A percentile compares a stretch with the other conserved stretches of the same genome.
These are phyloP conservation scores for Pluteus cervinus DNA, from an alignment of 768 basidiomycete genomes.

Conservation along the genomic window DNA sequence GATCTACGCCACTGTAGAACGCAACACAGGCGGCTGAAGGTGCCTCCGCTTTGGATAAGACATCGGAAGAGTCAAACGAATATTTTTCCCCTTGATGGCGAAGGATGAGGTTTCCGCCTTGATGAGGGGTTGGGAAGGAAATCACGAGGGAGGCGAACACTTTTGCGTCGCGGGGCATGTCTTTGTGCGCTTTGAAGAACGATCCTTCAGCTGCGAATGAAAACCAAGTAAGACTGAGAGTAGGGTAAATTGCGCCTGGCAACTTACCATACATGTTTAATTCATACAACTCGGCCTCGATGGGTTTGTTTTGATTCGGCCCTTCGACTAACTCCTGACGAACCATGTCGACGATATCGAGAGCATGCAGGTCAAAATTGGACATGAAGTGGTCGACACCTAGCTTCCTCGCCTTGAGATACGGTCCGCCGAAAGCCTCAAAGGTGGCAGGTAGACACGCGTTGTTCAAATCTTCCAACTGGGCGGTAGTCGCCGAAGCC, in stretches of 20 bases:
- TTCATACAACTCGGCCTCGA: slow-evolving; percentile 26
- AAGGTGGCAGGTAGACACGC: slow-evolving; percentile 18
- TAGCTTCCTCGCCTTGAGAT: slow-evolving; percentile 19
- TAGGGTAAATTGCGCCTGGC: not conserved
- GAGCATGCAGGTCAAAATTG: slow-evolving; percentile 10
- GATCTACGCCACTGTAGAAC: slow-evolving; percentile 33
- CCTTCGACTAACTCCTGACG: slow-evolving; percentile 11
- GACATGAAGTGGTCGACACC: slow-evolving; percentile 13
- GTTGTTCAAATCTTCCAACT: slow-evolving; percentile 2
- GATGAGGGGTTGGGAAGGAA: slow-evolving; percentile 37
- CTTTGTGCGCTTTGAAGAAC: slow-evolving; percentile 45
- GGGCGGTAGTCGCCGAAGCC: too few relatives aligned
- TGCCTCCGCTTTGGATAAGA: slow-evolving; percentile 3
- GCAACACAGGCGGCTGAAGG: slow-evolving; percentile 26
- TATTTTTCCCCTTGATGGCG: slow-evolving; percentile 25
- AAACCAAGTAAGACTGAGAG: not conserved
- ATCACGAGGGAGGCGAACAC: slow-evolving; percentile 50
- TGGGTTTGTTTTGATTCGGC: slow-evolving; percentile 5
- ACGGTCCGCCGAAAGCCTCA: slow-evolving; percentile 19
- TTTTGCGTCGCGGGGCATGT: slow-evolving; percentile 33
- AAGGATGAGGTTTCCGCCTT: slow-evolving; percentile 38
- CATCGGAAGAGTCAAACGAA: slow-evolving; percentile 28
- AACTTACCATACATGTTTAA: slow-evolving; percentile 32
- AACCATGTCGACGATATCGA: slow-evolving; percentile 9
- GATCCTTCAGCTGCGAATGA: slow-evolving; percentile 25